phyloP scores from a whole-genome alignment of 2,329 filamentous ascomycete genomes.

The Monosporascus sp. region DNA sequence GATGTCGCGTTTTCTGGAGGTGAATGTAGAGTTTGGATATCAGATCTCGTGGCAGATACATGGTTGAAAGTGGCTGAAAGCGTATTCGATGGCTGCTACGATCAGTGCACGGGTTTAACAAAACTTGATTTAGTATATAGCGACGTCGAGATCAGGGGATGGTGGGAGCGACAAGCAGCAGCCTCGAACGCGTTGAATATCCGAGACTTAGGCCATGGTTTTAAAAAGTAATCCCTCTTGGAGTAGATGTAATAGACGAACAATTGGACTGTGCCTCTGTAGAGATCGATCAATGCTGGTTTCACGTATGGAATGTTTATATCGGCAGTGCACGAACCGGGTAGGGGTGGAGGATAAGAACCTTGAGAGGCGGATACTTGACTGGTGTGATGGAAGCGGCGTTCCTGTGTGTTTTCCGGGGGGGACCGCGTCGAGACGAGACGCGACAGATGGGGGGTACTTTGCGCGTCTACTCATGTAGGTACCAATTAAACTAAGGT shows the following conservation, averaged over 20 bases:
- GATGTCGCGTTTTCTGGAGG: slow-evolving; percentile 79
- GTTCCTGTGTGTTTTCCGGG: too few species aligned
- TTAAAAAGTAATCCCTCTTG: neutral
- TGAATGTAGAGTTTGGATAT: slow-evolving; percentile 89
- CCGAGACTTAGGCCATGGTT: neutral
- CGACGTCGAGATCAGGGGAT: neutral
- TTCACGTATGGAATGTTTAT: neutral
- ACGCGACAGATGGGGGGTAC: too few species aligned
- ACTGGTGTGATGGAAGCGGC: too few species aligned
- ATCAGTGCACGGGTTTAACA: slow-evolving; percentile 27
- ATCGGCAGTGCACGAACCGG: neutral
- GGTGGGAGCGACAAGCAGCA: neutral
- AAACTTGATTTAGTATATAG: slow-evolving; percentile 2
- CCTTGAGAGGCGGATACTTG: too few species aligned
- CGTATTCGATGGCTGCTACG: slow-evolving; percentile 25
- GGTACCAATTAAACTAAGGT: too few species aligned
- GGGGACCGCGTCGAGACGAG: too few species aligned
- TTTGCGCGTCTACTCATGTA: too few species aligned
- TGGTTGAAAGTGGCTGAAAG: slow-evolving; percentile 39
- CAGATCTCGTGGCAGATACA: slow-evolving; percentile 91
- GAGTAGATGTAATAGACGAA: neutral
- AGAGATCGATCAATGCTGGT: neutral
- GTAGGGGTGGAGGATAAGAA: too few species aligned
- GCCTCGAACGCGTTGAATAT: slow-evolving; percentile 1
- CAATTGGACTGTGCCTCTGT: slow-evolving; percentile 3